Base-by-base conservation (phyloP, 768 basidiomycete genomes). In the Favolaschia claudopus region DNA sequence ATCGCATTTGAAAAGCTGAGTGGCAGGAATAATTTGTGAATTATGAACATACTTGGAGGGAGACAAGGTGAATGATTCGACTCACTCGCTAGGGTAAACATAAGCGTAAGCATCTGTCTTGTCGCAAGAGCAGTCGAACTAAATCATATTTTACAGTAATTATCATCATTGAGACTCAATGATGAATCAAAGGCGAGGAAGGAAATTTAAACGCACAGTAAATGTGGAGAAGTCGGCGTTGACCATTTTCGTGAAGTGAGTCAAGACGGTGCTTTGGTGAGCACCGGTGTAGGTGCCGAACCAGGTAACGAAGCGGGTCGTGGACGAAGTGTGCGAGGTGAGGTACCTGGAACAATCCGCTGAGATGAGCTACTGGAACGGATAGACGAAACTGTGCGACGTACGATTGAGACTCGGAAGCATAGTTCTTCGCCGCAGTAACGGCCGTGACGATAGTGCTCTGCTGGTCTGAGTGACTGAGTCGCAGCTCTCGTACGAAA, bases 281-380 rank as follows among this genome's bases (percentile, higher is more conserved):
- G 74, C 55, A 47, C 61, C 43, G 27, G 74, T 77, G 67, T 72
- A 80, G 12, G 76, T 68, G 29, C 81, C 82, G 69, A 83, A 82
- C 82, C 82, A 82, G 40, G 79, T 80, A 40, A 71, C 73, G 67
- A 72, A 82, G 42, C 79, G 76, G 36, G 77, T 60, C 9, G 77
- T 74, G 28, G 73, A 44, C 2, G 70, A 45, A 36, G 74, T 76
- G 64, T 75, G 69, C 17, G 67, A 22, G 15, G 56, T 50, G 27
- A 77, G 60, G 67, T 79, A 77, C 19, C 74, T 75, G 32, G 25
- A 34, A n/a, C n/a, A n/a, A n/a, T n/a, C n/a, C n/a, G n/a, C n/a
- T n/a, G n/a, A n/a, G n/a, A n/a, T n/a, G n/a, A n/a, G n/a, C n/a
- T n/a, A 20, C 17, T 20, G 6, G 17, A 31, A 10, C 24, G 5